Percentiles rank a stretch among this genome's conserved stretches.
phyloP scores from a whole-genome alignment of 441 rosid species.

The Adansonia grandidieri region DNA sequence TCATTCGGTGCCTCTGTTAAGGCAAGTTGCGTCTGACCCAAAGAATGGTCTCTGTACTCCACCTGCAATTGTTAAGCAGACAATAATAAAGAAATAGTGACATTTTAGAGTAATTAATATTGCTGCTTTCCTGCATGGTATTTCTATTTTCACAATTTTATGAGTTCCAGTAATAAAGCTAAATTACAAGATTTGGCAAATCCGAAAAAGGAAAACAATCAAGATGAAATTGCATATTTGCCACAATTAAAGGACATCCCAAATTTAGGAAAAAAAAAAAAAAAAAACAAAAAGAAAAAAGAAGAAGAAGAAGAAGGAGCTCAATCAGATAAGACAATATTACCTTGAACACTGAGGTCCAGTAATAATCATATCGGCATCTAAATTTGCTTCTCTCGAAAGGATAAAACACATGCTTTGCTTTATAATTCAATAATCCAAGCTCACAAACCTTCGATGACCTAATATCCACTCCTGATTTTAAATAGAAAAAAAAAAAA shows the following conservation, averaged over 20 bases:
- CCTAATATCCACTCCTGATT: conserved; percentile 83
- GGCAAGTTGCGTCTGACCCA: conserved; percentile 62
- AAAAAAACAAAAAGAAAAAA: not conserved
- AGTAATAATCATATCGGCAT: conserved; percentile 89
- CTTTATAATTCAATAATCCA: conserved; percentile 70
- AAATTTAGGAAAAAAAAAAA: not conserved
- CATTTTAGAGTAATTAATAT: not conserved
- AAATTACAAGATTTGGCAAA: not conserved
- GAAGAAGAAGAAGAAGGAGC: not conserved
- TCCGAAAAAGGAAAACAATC: too few species aligned
- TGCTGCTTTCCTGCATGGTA: not conserved
- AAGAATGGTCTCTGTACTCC: conserved; percentile 66
- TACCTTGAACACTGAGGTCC: conserved; percentile 97
- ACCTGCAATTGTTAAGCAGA: conserved; percentile 48
- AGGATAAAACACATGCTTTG: conserved; percentile 71
- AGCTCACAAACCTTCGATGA: conserved; percentile 87
- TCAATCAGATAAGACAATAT: conserved; percentile 6
- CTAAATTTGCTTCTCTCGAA: conserved; percentile 74
- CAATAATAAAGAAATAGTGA: not conserved
- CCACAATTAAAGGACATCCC: not conserved
- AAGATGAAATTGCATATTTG: not conserved
- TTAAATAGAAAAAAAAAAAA: conserved; percentile 9
- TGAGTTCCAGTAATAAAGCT: not conserved
- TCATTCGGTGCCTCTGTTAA: conserved; percentile 81
- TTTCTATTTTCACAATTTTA: not conserved